Evolutionary conservation across 495 filamentous ascomycete species (phyloP), one percentile per base, ranked within the genome.

Genomic region (Xylaria cubensis): DNA sequence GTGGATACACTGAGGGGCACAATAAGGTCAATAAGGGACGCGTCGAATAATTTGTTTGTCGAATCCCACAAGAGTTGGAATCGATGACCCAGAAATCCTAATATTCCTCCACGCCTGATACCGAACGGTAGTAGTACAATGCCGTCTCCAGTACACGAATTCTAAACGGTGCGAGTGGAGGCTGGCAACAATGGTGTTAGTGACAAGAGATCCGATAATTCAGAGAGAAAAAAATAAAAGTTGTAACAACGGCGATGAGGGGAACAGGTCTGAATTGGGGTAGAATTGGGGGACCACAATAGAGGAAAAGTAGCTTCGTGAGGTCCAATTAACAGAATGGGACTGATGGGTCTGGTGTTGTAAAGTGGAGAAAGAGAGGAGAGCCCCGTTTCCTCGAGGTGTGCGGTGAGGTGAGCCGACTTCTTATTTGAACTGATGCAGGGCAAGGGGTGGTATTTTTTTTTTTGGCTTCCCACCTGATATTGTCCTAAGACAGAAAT

Each of bases 301-400:
- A 74, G 73, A 44, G 75, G 70, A 71, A 74, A 75, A 73, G 74
- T 75, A 76, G 77, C 48, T 78, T 76, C 76, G 77, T 79, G 77
- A 79, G 75, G 74, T 73, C 77, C 77, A 79, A 76, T 69, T 42
- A 76, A 74, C 67, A 76, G 74, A 84, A 75, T 86, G 83, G 76
- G 85, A 86, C 78, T 82, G 84, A 80, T 88, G 86, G 80, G 84
- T 81, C 85, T 83, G 77, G 69, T 78, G 75, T 76, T 79, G 71
- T 76, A 75, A 78, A 76, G 77, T 79, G 77, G 77, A 79, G 77
- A 79, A 79, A 71, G 72, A 59, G 74, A 74, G 69, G 72, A 59
- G 74, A 74, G 69, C 77, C 77, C 77, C 77, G 77, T 77, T 77
- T 79, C 68, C 77, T 77, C 77, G 77, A 79, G 75, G 75, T 77